Conservation (phyloP, 106 monocot species). For the Hemerocallis citrina region DNA sequence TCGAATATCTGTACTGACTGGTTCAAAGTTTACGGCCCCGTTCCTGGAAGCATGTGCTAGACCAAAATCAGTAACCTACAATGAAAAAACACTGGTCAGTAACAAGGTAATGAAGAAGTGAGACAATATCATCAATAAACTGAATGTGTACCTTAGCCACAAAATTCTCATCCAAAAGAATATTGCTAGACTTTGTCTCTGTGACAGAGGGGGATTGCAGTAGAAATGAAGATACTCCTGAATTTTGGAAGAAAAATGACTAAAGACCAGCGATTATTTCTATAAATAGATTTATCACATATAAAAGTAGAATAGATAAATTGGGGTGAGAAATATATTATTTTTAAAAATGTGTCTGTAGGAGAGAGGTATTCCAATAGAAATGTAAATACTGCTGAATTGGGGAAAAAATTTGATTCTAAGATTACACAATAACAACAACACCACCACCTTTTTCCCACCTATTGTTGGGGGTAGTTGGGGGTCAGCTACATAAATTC, state of each 20-base stretch:
- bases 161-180: constrained; percentile 85
- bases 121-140: background rate
- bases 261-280: too few species aligned
- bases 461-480: too few species aligned
- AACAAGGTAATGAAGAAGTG: background rate
- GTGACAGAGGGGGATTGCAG: constrained; percentile 89
- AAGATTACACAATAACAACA: too few species aligned
- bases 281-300: too few species aligned
- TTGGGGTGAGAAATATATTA: too few species aligned
- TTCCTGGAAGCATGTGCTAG: constrained; percentile 82
- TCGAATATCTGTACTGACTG: constrained; percentile 68
- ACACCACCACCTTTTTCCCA: too few species aligned
- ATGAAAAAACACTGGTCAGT: background rate
- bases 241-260: constrained; percentile 12
- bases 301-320: too few species aligned
- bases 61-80: constrained; percentile 88
- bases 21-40: constrained; percentile 66
- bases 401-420: too few species aligned
- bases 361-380: too few species aligned
- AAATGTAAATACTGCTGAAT: too few species aligned
- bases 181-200: constrained; percentile 91
- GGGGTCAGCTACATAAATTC: too few species aligned
- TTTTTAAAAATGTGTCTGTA: too few species aligned
- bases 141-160: constrained; percentile 56
- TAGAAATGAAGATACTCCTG: constrained; percentile 99